Evolutionary conservation across 257 asterid genomes (phyloP).

Genomic region (Verbascum thapsus): DNA sequence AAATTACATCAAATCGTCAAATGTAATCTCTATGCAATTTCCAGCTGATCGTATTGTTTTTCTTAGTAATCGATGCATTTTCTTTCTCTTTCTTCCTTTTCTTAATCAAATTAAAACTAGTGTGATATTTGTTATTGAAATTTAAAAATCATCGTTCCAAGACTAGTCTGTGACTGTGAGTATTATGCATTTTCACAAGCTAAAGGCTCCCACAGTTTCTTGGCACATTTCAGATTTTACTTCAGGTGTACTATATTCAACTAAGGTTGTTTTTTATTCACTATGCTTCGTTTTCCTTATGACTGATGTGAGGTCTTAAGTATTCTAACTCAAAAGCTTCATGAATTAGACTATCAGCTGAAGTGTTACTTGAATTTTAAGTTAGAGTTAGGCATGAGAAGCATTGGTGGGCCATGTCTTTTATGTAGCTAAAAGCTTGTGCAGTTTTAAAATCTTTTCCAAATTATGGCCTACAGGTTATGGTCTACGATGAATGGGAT

Average conservation of each 20-base stretch:
- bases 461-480: slow-evolving; percentile 43
- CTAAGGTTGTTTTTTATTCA: background rate
- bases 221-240: background rate
- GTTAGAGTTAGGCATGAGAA: slow-evolving; percentile 25
- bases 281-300: background rate
- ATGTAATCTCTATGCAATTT: background rate
- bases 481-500: slow-evolving; percentile 77
- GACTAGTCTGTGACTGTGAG: background rate
- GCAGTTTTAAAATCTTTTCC: slow-evolving; percentile 1
- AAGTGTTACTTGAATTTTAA: background rate
- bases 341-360: slow-evolving; percentile 16
- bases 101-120: background rate
- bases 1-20: too few relatives aligned
- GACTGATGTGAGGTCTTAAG: slow-evolving; percentile 15
- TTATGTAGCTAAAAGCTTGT: slow-evolving; percentile 3
- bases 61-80: background rate
- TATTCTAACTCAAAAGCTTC: slow-evolving; percentile 10
- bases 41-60: background rate
- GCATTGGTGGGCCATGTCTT: slow-evolving; percentile 12
- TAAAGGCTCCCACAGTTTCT: slow-evolving; percentile 4
- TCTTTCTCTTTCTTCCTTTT: slow-evolving; percentile 1
- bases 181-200: slow-evolving; percentile 3
- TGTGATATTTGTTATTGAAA: slow-evolving; percentile 15
- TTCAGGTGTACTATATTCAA: slow-evolving; percentile 5
- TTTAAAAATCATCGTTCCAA: slow-evolving; percentile 8